Percentiles rank a stretch among this genome's conserved stretches.
These are phyloP conservation scores for Tolypocladium endophyticum DNA, from an alignment of 2,329 filamentous ascomycete genomes.

Conservation along the genomic window DNA sequence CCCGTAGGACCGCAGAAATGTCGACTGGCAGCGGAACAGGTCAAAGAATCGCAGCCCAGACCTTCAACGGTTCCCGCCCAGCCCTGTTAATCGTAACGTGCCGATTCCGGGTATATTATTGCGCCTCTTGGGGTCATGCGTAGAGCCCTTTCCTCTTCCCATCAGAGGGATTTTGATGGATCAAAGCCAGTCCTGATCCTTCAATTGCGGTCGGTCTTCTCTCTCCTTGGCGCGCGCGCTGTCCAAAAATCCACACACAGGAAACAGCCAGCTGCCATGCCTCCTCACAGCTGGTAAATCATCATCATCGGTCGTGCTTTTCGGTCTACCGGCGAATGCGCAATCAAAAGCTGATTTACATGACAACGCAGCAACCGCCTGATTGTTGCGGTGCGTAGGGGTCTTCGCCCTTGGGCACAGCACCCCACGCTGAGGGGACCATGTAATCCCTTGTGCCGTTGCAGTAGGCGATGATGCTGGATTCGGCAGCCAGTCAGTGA, in stretches of 20 bases:
- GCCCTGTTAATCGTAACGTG: not conserved
- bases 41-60: not conserved
- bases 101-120: slow-evolving; percentile 2
- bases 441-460: slow-evolving; percentile 98
- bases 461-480: slow-evolving; percentile 93
- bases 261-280: not conserved
- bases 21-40: not conserved
- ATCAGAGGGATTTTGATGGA: not conserved
- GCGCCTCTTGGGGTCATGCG: not conserved
- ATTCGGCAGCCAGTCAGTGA: slow-evolving; percentile 2
- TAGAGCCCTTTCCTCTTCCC: not conserved
- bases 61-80: not conserved
- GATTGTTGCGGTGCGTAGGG: slow-evolving; percentile 96
- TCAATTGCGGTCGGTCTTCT: not conserved
- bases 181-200: not conserved
- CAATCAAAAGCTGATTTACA: slow-evolving; percentile 44
- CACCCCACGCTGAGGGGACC: slow-evolving; percentile 95
- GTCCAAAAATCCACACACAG: not conserved
- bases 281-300: not conserved
- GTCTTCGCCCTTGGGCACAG: slow-evolving; percentile 88
- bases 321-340: not conserved
- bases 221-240: not conserved
- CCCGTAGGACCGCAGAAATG: not conserved
- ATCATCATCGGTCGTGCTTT: not conserved
- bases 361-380: slow-evolving; percentile 87